Evolutionary conservation across 2,329 filamentous ascomycete species (phyloP).

Genomic region (Ophiognomonia clavigignenti-juglandacearum): DNA sequence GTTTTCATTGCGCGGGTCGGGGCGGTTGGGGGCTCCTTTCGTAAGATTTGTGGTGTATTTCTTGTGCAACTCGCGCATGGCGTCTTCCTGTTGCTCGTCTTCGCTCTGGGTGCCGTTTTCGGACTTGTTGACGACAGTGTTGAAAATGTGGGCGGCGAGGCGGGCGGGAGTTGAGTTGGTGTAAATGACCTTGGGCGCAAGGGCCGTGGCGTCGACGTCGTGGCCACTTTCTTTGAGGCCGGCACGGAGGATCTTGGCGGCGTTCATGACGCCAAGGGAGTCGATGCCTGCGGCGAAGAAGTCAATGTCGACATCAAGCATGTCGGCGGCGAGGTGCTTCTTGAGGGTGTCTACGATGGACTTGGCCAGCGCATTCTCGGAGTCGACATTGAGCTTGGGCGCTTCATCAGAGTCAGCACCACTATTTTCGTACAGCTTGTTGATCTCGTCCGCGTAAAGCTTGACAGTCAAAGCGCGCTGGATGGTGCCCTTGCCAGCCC

Average conservation of each 20-base stretch:
- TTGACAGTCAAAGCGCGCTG: slow-evolving; percentile 34
- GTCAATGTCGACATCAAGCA: slow-evolving; percentile 25
- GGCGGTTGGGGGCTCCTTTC: slow-evolving; percentile 17
- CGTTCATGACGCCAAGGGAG: slow-evolving; percentile 32
- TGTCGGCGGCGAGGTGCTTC: slow-evolving; percentile 13
- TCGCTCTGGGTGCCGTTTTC: slow-evolving; percentile 11
- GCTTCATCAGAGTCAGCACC: slow-evolving; percentile 6
- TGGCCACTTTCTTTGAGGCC: slow-evolving; percentile 18
- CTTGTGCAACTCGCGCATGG: slow-evolving; percentile 18
- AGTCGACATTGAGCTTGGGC: slow-evolving; percentile 19
- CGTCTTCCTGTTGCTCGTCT: slow-evolving; percentile 13
- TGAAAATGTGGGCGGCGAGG: slow-evolving; percentile 21
- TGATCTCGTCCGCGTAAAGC: slow-evolving; percentile 38
- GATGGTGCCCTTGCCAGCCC: slow-evolving; percentile 41
- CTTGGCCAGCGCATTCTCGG: slow-evolving; percentile 18
- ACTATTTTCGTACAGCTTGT: slow-evolving; percentile 32
- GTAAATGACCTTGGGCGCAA: slow-evolving; percentile 25
- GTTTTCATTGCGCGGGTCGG: slow-evolving; percentile 18
- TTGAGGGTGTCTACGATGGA: slow-evolving; percentile 22
- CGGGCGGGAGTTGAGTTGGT: slow-evolving; percentile 23
- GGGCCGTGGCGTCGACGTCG: slow-evolving; percentile 3
- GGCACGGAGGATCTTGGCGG: slow-evolving; percentile 17
- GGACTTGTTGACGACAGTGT: neutral
- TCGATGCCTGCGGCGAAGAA: slow-evolving; percentile 35
- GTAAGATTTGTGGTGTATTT: slow-evolving; percentile 27